A percentile compares a stretch with the other conserved stretches of the same genome.
Conservation (phyloP, 164 flowering plant species). For the Stephania japonica region DNA sequence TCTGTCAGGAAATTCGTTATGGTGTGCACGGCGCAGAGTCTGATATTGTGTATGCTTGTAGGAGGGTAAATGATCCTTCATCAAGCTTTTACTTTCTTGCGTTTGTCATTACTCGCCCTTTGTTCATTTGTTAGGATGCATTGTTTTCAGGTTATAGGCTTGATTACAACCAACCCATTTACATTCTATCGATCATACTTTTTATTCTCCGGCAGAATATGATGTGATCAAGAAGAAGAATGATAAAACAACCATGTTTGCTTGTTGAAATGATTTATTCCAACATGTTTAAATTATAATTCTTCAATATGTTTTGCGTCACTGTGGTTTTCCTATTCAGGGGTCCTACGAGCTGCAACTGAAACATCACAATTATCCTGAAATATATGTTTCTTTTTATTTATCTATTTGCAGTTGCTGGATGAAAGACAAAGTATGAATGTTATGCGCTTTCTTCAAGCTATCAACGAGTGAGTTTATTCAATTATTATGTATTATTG, state of each 20-base stretch:
- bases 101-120: neutral
- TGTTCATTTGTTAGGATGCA: neutral
- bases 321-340: neutral
- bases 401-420: constrained; percentile 32
- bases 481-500: neutral
- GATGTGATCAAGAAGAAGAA: neutral
- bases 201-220: neutral
- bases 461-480: constrained; percentile 43
- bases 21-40: constrained; percentile 25
- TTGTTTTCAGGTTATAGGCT: neutral
- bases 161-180: neutral
- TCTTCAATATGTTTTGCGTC: no score
- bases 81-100: neutral
- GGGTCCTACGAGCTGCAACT: neutral
- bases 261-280: no score
- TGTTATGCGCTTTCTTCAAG: constrained; percentile 61
- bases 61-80: constrained; percentile 18
- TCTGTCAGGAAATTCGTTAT: constrained; percentile 26
- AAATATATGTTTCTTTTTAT: neutral
- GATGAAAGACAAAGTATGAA: constrained; percentile 60
- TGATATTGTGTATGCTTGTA: constrained; percentile 30
- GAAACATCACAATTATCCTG: neutral
- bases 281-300: no score
- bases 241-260: neutral
- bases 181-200: neutral